A percentile compares a stretch with the other conserved stretches of the same genome.
Conservation (phyloP, 2,329 filamentous ascomycete genomes). For the Cercospora sp. region DNA sequence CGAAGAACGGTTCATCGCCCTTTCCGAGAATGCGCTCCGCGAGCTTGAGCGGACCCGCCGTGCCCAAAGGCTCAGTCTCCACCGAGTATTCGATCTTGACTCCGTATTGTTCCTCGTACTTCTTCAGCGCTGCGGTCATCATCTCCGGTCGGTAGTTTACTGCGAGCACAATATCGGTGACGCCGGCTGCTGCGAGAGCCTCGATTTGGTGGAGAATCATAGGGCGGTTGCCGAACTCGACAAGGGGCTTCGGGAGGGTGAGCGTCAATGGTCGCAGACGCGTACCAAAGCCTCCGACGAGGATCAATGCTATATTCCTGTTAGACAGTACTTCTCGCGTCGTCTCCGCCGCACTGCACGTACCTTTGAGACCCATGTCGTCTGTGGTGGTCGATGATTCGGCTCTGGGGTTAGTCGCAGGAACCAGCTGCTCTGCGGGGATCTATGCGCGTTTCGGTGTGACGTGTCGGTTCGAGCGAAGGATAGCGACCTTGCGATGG, state of each 20-base stretch:
- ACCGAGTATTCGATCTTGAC: slow-evolving; percentile 97
- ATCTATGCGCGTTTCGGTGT: slow-evolving; percentile 10
- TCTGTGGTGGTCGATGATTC: slow-evolving; percentile 15
- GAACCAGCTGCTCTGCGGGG: slow-evolving; percentile 17
- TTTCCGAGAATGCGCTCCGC: slow-evolving; percentile 90
- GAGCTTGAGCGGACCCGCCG: slow-evolving; percentile 91
- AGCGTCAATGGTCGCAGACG: slow-evolving; percentile 95
- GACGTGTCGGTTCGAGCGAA: slow-evolving; percentile 16
- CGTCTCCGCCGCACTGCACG: slow-evolving; percentile 3
- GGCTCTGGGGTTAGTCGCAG: slow-evolving; percentile 15
- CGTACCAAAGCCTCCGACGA: slow-evolving; percentile 98
- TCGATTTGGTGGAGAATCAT: slow-evolving; percentile 99
- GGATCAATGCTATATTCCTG: slow-evolving; percentile 77
- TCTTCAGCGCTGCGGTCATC: slow-evolving; percentile 90
- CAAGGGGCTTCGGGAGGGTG: slow-evolving; percentile 93
- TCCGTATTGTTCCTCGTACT: slow-evolving; percentile 91
- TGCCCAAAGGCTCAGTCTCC: slow-evolving; percentile 92
- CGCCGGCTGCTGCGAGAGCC: slow-evolving; percentile 86
- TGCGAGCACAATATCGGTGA: slow-evolving; percentile 95
- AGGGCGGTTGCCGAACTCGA: slow-evolving; percentile 97
- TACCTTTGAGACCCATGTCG: slow-evolving; percentile 30
- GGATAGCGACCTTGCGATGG: slow-evolving; percentile 35
- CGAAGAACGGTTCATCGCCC: slow-evolving; percentile 93
- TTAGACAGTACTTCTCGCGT: slow-evolving; percentile 23
- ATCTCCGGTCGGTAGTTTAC: slow-evolving; percentile 99